These are phyloP conservation scores for Proliferodiscus dingleyae DNA, from an alignment of 2,329 filamentous ascomycete genomes.

Conservation along the genomic window DNA sequence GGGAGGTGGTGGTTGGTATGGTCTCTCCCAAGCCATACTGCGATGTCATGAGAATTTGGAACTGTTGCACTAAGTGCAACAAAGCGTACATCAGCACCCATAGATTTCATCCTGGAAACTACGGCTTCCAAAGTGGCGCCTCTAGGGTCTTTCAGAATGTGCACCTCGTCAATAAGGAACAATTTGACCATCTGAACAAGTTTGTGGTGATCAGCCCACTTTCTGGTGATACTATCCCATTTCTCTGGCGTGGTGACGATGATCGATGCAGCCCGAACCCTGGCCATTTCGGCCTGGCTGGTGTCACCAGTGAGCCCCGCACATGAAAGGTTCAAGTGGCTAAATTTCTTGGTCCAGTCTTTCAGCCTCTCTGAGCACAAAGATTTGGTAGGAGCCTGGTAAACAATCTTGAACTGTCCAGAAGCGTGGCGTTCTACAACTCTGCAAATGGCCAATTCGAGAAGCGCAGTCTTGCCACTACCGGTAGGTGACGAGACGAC, in stretches of 20 bases:
- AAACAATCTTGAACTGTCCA: slow-evolving; percentile 72
- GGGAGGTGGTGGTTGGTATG: slow-evolving; percentile 54
- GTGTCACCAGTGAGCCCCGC: slow-evolving; percentile 82
- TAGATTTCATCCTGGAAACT: slow-evolving; percentile 81
- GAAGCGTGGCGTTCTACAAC: slow-evolving; percentile 52
- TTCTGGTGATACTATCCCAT: slow-evolving; percentile 84
- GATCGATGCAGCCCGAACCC: slow-evolving; percentile 69
- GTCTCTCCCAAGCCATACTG: slow-evolving; percentile 70
- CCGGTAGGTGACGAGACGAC: slow-evolving; percentile 79
- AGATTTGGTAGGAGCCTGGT: slow-evolving; percentile 80
- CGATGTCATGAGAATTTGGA: slow-evolving; percentile 76
- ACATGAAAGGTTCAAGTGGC: slow-evolving; percentile 59
- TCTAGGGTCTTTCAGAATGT: slow-evolving; percentile 74
- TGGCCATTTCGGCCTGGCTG: slow-evolving; percentile 58
- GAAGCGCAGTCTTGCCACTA: slow-evolving; percentile 76
- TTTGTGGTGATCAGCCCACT: slow-evolving; percentile 76
- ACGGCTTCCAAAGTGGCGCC: slow-evolving; percentile 79
- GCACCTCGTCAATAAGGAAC: slow-evolving; percentile 83
- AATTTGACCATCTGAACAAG: slow-evolving; percentile 72
- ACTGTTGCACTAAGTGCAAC: slow-evolving; percentile 79
- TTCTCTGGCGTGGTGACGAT: slow-evolving; percentile 88
- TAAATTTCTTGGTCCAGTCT: slow-evolving; percentile 76
- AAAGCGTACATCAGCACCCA: slow-evolving; percentile 70
- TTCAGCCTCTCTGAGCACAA: slow-evolving; percentile 70
- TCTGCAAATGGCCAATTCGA: slow-evolving; percentile 78